These are phyloP conservation scores for Boletus tomentosulus DNA, from an alignment of 768 basidiomycete species.

Conservation along the genomic window DNA sequence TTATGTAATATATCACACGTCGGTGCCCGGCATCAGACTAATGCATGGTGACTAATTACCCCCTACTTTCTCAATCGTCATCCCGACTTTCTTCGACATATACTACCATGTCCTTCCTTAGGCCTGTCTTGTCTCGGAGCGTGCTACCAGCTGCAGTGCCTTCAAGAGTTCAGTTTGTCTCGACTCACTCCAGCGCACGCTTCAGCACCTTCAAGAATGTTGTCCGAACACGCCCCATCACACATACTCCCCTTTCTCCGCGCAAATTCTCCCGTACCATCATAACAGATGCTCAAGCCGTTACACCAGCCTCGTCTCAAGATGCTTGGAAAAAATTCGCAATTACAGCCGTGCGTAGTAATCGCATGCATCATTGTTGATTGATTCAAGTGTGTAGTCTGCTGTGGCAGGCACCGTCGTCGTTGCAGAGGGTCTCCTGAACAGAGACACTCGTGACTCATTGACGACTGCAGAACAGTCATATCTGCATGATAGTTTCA, in stretches of 20 bases:
- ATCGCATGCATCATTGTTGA: background rate
- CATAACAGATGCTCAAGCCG: constrained; percentile 41
- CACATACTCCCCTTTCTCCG: constrained; percentile 21
- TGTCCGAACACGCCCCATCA: constrained; percentile 26
- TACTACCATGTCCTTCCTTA: constrained; percentile 15
- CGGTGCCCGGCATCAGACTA: background rate
- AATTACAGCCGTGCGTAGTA: constrained; percentile 47
- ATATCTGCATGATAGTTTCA: constrained; percentile 74
- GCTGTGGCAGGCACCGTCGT: constrained; percentile 71
- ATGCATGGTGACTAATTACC: constrained; percentile 12
- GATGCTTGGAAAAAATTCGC: constrained; percentile 48
- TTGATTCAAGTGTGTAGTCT: constrained; percentile 38
- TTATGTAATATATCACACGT: constrained; percentile 9
- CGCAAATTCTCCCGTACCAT: constrained; percentile 41
- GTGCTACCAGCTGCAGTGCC: constrained; percentile 13
- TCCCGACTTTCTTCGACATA: background rate
- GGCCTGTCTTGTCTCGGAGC: constrained; percentile 17
- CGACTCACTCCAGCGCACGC: constrained; percentile 19
- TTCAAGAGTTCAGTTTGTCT: constrained; percentile 15
- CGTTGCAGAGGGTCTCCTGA: constrained; percentile 60
- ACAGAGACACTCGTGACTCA: constrained; percentile 73
- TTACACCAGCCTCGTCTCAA: constrained; percentile 36
- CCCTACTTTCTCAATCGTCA: background rate
- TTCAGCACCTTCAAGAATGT: constrained; percentile 19
- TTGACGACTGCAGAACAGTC: constrained; percentile 59